Conservation (phyloP, 257 asterid species). For the Lycium barbarum region DNA sequence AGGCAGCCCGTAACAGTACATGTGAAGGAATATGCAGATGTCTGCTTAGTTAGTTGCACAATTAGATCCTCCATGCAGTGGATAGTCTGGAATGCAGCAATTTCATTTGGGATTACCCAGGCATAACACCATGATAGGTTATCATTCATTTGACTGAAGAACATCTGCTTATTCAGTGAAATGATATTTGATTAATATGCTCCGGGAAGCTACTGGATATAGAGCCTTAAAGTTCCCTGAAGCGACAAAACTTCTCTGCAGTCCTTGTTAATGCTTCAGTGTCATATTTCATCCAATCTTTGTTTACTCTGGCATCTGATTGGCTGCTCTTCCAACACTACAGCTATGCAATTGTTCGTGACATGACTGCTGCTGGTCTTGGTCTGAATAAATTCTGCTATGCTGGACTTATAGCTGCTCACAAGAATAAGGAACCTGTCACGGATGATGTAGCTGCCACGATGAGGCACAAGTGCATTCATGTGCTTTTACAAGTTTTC, state of each 20-base stretch:
- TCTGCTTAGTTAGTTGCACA: slow-evolving; percentile 8
- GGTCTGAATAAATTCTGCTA: slow-evolving; percentile 93
- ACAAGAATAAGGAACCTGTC: slow-evolving; percentile 66
- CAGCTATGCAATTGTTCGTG: slow-evolving; percentile 89
- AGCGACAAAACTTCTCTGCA: slow-evolving; percentile 16
- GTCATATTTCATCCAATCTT: neutral
- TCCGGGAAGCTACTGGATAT: neutral
- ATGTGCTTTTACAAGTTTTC: slow-evolving; percentile 26
- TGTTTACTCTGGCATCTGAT: slow-evolving; percentile 4
- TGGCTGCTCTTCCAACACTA: slow-evolving; percentile 34
- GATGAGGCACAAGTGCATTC: slow-evolving; percentile 49
- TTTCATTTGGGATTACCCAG: neutral
- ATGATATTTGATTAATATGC: neutral
- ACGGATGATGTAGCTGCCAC: slow-evolving; percentile 67
- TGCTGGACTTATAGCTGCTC: slow-evolving; percentile 87
- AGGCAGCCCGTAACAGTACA: too few relatives aligned
- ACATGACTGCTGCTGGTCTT: slow-evolving; percentile 98
- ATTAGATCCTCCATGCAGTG: neutral
- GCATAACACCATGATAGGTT: neutral
- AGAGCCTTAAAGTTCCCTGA: slow-evolving; percentile 19
- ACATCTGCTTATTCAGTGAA: slow-evolving; percentile 4
- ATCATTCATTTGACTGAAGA: slow-evolving; percentile 9
- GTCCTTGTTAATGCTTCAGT: slow-evolving; percentile 26
- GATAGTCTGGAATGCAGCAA: slow-evolving; percentile 14
- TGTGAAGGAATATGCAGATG: slow-evolving; percentile 9